These are phyloP conservation scores for Alternaria sp. DNA, from an alignment of 2,329 filamentous ascomycete species.

Conservation along the genomic window DNA sequence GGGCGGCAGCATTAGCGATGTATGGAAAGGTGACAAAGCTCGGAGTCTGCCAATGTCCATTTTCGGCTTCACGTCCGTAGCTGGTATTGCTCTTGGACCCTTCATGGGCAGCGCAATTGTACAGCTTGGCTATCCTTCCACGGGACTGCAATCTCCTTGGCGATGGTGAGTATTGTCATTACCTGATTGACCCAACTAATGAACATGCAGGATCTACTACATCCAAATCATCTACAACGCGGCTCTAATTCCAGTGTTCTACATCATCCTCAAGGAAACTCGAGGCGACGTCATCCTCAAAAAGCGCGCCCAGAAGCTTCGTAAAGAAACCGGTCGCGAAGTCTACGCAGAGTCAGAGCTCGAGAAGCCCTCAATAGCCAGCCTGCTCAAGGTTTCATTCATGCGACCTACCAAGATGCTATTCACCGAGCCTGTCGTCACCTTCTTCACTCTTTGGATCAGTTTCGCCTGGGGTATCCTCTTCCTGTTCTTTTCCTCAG, in stretches of 20 bases:
- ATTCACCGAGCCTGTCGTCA: slow-evolving; percentile 52
- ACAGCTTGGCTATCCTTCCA: slow-evolving; percentile 39
- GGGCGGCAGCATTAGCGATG: slow-evolving; percentile 39
- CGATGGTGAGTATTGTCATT: slow-evolving; percentile 42
- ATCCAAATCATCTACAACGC: slow-evolving; percentile 55
- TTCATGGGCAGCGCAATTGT: slow-evolving; percentile 52
- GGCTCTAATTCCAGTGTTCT: slow-evolving; percentile 52
- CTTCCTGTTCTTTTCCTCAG: slow-evolving; percentile 52
- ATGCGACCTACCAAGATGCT: slow-evolving; percentile 51
- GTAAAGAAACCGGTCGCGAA: slow-evolving; percentile 42
- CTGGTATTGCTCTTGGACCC: slow-evolving; percentile 53
- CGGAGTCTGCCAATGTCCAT: slow-evolving; percentile 55
- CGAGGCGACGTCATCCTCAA: slow-evolving; percentile 52
- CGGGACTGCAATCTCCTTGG: slow-evolving; percentile 39
- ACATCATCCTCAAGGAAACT: slow-evolving; percentile 52
- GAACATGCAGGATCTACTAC: slow-evolving; percentile 51
- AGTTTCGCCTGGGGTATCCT: slow-evolving; percentile 55
- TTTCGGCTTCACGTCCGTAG: slow-evolving; percentile 53
- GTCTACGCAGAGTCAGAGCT: slow-evolving; percentile 42
- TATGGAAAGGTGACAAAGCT: slow-evolving; percentile 49
- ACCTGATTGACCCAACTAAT: neutral
- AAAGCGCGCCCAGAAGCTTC: slow-evolving; percentile 49
- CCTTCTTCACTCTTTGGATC: slow-evolving; percentile 54
- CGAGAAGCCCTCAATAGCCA: slow-evolving; percentile 20
- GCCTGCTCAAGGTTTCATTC: slow-evolving; percentile 49